Conservation (phyloP, 2,329 filamentous ascomycete genomes). For the Eutypa lata region DNA sequence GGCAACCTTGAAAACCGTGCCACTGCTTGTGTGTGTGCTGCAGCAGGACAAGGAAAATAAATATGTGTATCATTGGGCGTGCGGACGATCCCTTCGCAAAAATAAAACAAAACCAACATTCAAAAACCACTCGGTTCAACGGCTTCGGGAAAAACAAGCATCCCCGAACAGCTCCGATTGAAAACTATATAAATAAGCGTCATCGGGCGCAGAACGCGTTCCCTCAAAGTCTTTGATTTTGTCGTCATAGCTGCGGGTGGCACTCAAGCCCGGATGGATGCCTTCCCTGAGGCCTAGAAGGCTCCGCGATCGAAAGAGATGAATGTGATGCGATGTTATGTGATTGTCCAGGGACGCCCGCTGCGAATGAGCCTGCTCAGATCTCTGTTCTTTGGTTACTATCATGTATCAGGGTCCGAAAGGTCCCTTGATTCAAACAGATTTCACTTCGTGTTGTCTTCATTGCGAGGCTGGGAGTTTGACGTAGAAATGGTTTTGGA, state of each 20-base stretch:
- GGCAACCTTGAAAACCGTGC: slow-evolving; percentile 29
- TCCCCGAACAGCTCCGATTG: slow-evolving; percentile 47
- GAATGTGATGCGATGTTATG: slow-evolving; percentile 4
- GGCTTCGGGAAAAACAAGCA: slow-evolving; percentile 10
- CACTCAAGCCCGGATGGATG: slow-evolving; percentile 10
- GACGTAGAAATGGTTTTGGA: too few species aligned
- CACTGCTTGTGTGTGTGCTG: too few species aligned
- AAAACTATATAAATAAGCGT: slow-evolving; percentile 43
- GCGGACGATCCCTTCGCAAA: slow-evolving; percentile 5
- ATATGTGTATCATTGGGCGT: slow-evolving; percentile 6
- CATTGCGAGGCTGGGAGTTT: slow-evolving; percentile 23
- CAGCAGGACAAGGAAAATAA: slow-evolving; percentile 12
- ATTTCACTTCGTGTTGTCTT: slow-evolving; percentile 21
- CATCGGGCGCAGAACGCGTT: slow-evolving; percentile 21
- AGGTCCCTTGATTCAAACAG: slow-evolving; percentile 22
- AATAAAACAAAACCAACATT: slow-evolving; percentile 6
- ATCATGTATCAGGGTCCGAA: slow-evolving; percentile 24
- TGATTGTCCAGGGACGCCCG: background rate
- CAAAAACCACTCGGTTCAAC: slow-evolving; percentile 11
- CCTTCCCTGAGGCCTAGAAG: slow-evolving; percentile 7
- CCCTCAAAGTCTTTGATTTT: slow-evolving; percentile 14
- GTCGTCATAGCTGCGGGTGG: slow-evolving; percentile 26
- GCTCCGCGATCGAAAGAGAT: slow-evolving; percentile 4
- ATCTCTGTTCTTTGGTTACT: slow-evolving; percentile 46
- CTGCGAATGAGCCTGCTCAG: slow-evolving; percentile 35